Evolutionary conservation across 176 grass and related monocot species (phyloP).

Genomic region (Pontederia paniculata): DNA sequence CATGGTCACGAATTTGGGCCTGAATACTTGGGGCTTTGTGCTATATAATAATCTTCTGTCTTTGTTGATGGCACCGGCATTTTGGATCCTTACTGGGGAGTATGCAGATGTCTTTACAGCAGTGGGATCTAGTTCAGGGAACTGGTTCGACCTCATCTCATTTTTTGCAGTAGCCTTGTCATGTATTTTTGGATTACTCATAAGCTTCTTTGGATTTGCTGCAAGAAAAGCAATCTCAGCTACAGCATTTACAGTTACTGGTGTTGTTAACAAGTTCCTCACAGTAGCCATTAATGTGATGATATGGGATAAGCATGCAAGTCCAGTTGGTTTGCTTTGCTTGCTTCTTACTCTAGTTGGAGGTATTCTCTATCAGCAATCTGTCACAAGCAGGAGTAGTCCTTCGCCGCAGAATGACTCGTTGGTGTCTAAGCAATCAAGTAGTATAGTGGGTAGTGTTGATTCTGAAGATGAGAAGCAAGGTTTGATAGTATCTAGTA

Average conservation of each 20-base stretch:
- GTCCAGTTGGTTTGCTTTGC: slow-evolving; percentile 9
- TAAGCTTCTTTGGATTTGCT: slow-evolving; percentile 23
- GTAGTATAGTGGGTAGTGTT: background rate
- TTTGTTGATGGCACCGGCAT: slow-evolving; percentile 10
- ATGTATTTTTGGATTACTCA: slow-evolving; percentile 16
- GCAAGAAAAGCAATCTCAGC: slow-evolving; percentile 22
- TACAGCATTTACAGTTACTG: slow-evolving; percentile 20
- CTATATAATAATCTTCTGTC: slow-evolving; percentile 21
- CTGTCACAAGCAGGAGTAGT: background rate
- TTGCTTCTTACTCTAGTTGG: slow-evolving; percentile 14
- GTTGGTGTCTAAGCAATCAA: background rate
- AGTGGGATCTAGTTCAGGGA: slow-evolving; percentile 3
- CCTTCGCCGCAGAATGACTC: background rate
- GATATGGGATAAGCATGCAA: slow-evolving; percentile 24
- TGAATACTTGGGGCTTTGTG: slow-evolving; percentile 20
- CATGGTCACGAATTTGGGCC: slow-evolving; percentile 18
- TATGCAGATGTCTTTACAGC: slow-evolving; percentile 10
- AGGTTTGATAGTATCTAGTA: background rate
- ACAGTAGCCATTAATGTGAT: slow-evolving; percentile 17
- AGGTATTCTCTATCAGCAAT: slow-evolving; percentile 19
- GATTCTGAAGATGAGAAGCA: slow-evolving; percentile 5
- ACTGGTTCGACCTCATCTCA: background rate
- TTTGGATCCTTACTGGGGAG: slow-evolving; percentile 11
- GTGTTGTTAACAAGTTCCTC: slow-evolving; percentile 20
- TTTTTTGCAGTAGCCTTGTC: slow-evolving; percentile 11